Percentiles rank a stretch among this genome's conserved stretches.
Conservation (phyloP, 495 filamentous ascomycete genomes). For the Chaetomium cochliodes region DNA sequence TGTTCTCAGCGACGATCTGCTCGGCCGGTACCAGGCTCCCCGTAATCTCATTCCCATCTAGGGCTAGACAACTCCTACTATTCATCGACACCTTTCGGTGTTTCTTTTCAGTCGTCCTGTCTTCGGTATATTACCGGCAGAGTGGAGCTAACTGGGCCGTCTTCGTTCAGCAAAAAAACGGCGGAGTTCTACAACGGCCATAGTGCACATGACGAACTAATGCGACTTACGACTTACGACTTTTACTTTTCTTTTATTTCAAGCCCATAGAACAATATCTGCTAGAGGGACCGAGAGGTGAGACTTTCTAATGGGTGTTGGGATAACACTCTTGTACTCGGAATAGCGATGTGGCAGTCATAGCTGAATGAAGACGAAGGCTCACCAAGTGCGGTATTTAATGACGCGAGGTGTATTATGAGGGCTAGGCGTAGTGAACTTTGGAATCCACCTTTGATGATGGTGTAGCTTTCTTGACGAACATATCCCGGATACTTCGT, state of each 20-base stretch:
- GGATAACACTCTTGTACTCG: conserved; percentile 4
- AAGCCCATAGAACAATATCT: neutral
- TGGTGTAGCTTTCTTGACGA: conserved; percentile 55
- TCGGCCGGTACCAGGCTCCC: neutral
- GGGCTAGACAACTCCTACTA: conserved; percentile 27
- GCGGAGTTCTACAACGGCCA: conserved; percentile 12
- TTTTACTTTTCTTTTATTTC: conserved; percentile 19
- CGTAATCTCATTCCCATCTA: conserved; percentile 36
- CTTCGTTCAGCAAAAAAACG: conserved; percentile 20
- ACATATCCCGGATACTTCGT: conserved; percentile 90
- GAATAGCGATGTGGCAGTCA: neutral
- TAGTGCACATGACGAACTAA: conserved; percentile 29
- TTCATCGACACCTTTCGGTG: neutral
- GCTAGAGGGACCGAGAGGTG: neutral
- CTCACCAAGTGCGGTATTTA: neutral
- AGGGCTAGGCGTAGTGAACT: conserved; percentile 6
- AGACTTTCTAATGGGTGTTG: neutral
- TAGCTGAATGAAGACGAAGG: conserved; percentile 12
- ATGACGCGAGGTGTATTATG: neutral
- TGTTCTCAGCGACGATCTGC: conserved; percentile 12
- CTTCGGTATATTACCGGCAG: conserved; percentile 15
- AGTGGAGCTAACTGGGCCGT: conserved; percentile 10
- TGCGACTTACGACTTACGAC: conserved; percentile 25
- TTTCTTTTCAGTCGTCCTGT: neutral
- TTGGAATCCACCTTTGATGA: conserved; percentile 20